phyloP scores from a whole-genome alignment of 495 filamentous ascomycete genomes.

The Hypoxylon cercidicola region DNA sequence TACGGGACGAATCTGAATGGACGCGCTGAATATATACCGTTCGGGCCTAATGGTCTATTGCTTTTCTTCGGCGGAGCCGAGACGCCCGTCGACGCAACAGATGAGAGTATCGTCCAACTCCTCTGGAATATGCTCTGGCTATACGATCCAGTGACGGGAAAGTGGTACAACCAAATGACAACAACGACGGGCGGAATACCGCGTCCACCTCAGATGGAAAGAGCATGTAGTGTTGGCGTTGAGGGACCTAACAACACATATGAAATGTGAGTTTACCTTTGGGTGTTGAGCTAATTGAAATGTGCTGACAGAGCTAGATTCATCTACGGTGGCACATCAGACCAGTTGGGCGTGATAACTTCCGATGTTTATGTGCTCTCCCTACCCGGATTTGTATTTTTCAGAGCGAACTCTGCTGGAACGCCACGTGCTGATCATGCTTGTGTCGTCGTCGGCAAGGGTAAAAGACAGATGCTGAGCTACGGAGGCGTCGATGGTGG shows the following conservation, averaged over 20 bases:
- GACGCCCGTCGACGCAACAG: constrained; percentile 30
- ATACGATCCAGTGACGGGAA: constrained; percentile 50
- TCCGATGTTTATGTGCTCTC: constrained; percentile 54
- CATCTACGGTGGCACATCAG: constrained; percentile 47
- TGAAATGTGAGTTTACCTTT: constrained; percentile 39
- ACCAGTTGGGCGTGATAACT: constrained; percentile 19
- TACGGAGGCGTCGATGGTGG: constrained; percentile 48
- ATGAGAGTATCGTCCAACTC: constrained; percentile 26
- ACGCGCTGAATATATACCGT: constrained; percentile 48
- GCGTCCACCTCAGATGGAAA: constrained; percentile 29
- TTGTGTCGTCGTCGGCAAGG: constrained; percentile 50
- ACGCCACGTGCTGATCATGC: constrained; percentile 43
- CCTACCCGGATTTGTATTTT: constrained; percentile 60
- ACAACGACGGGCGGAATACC: constrained; percentile 47
- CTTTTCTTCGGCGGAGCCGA: constrained; percentile 50
- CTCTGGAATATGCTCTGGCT: constrained; percentile 45
- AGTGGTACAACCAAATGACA: constrained; percentile 48
- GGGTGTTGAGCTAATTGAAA: neutral
- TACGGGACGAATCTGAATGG: constrained; percentile 47
- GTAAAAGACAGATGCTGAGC: constrained; percentile 54
- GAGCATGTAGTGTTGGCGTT: constrained; percentile 46
- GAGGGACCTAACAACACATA: constrained; percentile 49
- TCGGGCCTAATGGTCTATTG: constrained; percentile 49
- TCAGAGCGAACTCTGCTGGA: constrained; percentile 37
- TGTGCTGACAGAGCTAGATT: constrained; percentile 41